Conservation (phyloP, 805 yeast species). For the Cyberlindnera xylosilytica region DNA sequence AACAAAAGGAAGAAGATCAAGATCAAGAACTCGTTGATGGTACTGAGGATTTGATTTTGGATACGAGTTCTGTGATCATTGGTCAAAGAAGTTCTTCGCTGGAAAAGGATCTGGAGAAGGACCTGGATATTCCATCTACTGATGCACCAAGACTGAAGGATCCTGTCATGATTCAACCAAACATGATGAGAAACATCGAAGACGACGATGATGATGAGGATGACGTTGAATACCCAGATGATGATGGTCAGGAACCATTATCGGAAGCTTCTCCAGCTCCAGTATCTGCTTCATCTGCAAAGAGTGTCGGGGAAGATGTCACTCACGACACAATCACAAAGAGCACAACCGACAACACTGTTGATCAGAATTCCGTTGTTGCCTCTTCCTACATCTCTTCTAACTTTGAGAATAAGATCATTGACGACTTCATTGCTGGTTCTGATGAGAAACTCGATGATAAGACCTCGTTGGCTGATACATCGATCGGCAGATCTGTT, state of each 20-base stretch:
- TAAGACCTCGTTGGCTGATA: slow-evolving; percentile 5
- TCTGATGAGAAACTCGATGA: slow-evolving; percentile 19
- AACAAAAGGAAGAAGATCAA: not conserved
- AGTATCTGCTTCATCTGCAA: too few relatives aligned
- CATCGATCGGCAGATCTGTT: slow-evolving; percentile 5
- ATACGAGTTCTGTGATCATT: slow-evolving; percentile 1
- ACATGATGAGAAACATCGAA: slow-evolving; percentile 4
- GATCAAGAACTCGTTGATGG: not conserved
- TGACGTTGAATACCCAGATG: not conserved
- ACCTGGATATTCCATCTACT: too few relatives aligned
- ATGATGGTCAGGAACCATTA: too few relatives aligned
- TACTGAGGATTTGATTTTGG: slow-evolving; percentile 1
- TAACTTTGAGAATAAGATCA: slow-evolving; percentile 25
- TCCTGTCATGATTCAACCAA: slow-evolving; percentile 15
- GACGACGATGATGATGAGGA: slow-evolving; percentile 2
- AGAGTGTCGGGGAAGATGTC: not conserved
- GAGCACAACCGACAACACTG: not conserved
- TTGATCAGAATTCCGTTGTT: slow-evolving; percentile 5
- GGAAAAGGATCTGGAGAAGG: not conserved
- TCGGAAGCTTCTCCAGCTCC: too few relatives aligned
- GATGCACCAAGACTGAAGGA: slow-evolving; percentile 7
- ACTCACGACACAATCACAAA: not conserved
- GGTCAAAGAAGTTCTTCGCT: too few relatives aligned
- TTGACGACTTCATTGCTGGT: slow-evolving; percentile 24
- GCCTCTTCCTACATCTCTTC: slow-evolving; percentile 22